These are phyloP conservation scores for Diplodia intermedia DNA, from an alignment of 2,329 filamentous ascomycete species.

Conservation along the genomic window DNA sequence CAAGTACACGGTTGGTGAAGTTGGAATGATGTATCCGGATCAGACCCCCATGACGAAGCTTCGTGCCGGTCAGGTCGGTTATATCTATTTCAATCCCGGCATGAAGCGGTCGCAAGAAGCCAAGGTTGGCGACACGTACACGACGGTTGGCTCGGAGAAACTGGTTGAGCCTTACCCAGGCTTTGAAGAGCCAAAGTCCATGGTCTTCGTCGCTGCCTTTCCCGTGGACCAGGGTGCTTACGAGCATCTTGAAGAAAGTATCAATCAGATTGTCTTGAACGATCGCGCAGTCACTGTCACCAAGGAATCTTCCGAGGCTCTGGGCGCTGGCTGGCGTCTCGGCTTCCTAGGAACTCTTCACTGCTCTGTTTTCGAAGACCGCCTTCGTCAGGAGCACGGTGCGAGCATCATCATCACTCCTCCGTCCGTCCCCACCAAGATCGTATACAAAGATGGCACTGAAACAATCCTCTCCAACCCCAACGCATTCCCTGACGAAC, in stretches of 20 bases:
- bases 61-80: slow-evolving; percentile 92
- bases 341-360: slow-evolving; percentile 97
- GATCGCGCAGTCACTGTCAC: slow-evolving; percentile 92
- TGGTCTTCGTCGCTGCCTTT: slow-evolving; percentile 98
- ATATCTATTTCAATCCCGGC: slow-evolving; percentile 95
- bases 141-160: slow-evolving; percentile 77
- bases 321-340: slow-evolving; percentile 91
- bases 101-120: slow-evolving; percentile 98
- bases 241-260: slow-evolving; percentile 86
- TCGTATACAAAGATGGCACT: slow-evolving; percentile 77
- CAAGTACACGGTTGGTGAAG: slow-evolving; percentile 93
- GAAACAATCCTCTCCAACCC: slow-evolving; percentile 85
- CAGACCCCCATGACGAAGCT: slow-evolving; percentile 81
- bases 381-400: slow-evolving; percentile 90
- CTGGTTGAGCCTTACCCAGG: slow-evolving; percentile 82
- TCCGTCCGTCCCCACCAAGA: slow-evolving; percentile 89
- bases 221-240: slow-evolving; percentile 91
- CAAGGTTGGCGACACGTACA: slow-evolving; percentile 95
- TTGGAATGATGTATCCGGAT: slow-evolving; percentile 93
- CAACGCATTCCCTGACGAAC: slow-evolving; percentile 81
- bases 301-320: slow-evolving; percentile 91
- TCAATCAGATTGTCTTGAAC: slow-evolving; percentile 90
- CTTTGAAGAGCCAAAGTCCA: slow-evolving; percentile 96
- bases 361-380: slow-evolving; percentile 98
- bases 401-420: slow-evolving; percentile 96